These are phyloP conservation scores for Meripilus lineatus DNA, from an alignment of 1,284 basidiomycete genomes.

Conservation along the genomic window DNA sequence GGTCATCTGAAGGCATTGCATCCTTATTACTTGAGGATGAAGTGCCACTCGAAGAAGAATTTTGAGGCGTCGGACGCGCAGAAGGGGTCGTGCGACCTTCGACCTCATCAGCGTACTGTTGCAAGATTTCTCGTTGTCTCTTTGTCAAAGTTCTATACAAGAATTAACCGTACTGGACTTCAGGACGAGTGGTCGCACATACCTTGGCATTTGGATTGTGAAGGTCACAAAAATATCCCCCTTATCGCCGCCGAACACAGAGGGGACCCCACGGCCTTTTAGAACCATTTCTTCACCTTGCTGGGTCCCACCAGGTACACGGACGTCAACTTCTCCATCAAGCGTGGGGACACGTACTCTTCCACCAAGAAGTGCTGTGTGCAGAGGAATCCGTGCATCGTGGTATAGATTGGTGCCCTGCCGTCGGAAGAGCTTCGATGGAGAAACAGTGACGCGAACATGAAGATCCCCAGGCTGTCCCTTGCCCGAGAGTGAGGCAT, in stretches of 20 bases:
- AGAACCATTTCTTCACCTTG: slow-evolving; percentile 97
- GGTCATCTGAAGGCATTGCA: slow-evolving; percentile 20
- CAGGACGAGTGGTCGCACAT: slow-evolving; percentile 23
- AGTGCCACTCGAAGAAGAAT: slow-evolving; percentile 10
- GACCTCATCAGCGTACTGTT: slow-evolving; percentile 90
- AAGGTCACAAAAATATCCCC: slow-evolving; percentile 95
- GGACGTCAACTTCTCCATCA: slow-evolving; percentile 94
- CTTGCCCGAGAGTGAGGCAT: slow-evolving; percentile 77
- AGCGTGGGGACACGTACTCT: slow-evolving; percentile 91
- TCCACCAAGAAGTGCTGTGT: slow-evolving; percentile 90
- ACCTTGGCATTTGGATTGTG: slow-evolving; percentile 88
- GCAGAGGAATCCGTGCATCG: slow-evolving; percentile 88
- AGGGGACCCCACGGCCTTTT: slow-evolving; percentile 82
- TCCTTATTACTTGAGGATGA: slow-evolving; percentile 7
- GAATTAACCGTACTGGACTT: slow-evolving; percentile 6
- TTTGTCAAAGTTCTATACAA: slow-evolving; percentile 67
- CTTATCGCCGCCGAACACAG: slow-evolving; percentile 60
- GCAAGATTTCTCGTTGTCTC: slow-evolving; percentile 83
- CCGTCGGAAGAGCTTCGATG: slow-evolving; percentile 84
- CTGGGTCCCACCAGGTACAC: slow-evolving; percentile 91
- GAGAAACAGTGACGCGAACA: slow-evolving; percentile 81
- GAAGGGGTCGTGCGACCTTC: slow-evolving; percentile 72
- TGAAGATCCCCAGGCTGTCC: slow-evolving; percentile 83
- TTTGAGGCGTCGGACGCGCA: slow-evolving; percentile 18
- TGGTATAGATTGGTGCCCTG: slow-evolving; percentile 94